phyloP scores from a whole-genome alignment of 495 filamentous ascomycete genomes.

The Lasiosphaeria miniovina region DNA sequence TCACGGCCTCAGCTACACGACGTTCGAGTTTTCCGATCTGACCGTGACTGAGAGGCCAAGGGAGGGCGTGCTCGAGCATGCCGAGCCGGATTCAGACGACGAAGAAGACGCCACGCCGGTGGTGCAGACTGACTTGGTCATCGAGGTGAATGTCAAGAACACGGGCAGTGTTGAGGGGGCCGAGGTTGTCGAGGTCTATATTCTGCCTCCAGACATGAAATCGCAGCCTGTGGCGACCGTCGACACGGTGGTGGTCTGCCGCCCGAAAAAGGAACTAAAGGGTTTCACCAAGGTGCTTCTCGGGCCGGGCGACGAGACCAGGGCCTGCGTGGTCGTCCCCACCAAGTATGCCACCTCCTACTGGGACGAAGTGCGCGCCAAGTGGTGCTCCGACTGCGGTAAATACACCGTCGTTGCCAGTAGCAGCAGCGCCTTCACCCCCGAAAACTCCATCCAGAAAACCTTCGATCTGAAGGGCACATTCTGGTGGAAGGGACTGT shows the following conservation, averaged over 20 bases:
- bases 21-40: constrained; percentile 58
- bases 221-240: constrained; percentile 15
- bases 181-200: constrained; percentile 65
- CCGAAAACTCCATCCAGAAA: constrained; percentile 39
- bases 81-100: constrained; percentile 20
- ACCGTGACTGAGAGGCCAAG: neutral
- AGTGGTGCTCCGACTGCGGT: constrained; percentile 67
- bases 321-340: constrained; percentile 55
- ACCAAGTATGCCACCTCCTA: constrained; percentile 61
- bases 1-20: constrained; percentile 71
- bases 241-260: constrained; percentile 44
- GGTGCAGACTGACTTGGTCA: constrained; percentile 35
- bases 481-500: constrained; percentile 55
- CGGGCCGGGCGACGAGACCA: constrained; percentile 58
- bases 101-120: neutral
- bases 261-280: constrained; percentile 67
- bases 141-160: constrained; percentile 48
- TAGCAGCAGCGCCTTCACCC: constrained; percentile 46
- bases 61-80: constrained; percentile 20
- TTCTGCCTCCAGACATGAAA: constrained; percentile 30
- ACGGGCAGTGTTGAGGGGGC: constrained; percentile 62
- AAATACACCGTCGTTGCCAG: constrained; percentile 56
- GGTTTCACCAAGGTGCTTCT: constrained; percentile 70
- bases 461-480: constrained; percentile 54
- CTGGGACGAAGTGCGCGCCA: constrained; percentile 65